A percentile compares a stretch with the other conserved stretches of the same genome.
phyloP scores from a whole-genome alignment of 169 alveolate species.

The Plasmodium inui region DNA sequence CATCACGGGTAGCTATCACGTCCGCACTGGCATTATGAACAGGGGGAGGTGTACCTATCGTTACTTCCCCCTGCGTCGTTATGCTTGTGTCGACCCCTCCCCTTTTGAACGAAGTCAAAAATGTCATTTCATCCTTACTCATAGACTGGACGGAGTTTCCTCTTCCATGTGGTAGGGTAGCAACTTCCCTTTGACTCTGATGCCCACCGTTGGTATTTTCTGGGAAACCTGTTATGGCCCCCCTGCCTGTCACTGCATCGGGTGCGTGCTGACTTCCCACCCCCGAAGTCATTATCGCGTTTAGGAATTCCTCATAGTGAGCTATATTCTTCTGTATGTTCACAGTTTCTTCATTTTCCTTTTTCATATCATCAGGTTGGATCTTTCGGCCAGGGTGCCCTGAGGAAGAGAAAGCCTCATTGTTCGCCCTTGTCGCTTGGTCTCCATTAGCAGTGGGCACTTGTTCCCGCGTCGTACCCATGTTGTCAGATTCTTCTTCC shows the following conservation, averaged over 20 bases:
- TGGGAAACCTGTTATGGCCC: background rate
- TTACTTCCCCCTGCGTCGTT: background rate
- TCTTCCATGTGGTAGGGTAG: background rate
- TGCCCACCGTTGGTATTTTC: background rate
- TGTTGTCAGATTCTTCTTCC: background rate
- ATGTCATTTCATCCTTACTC: background rate
- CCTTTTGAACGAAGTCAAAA: background rate
- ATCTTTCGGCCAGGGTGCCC: background rate
- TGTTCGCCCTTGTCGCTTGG: background rate
- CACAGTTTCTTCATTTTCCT: background rate
- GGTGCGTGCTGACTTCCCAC: background rate
- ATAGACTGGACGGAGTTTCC: background rate
- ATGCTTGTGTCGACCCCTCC: background rate
- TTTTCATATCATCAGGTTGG: background rate
- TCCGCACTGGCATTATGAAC: background rate
- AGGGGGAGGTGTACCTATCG: background rate
- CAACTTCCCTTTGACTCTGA: background rate
- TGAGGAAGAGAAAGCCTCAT: background rate
- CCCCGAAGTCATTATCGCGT: background rate
- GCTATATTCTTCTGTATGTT: background rate
- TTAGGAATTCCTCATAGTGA: constrained; percentile 1
- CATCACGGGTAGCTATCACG: background rate
- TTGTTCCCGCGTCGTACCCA: background rate
- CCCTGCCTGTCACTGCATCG: background rate
- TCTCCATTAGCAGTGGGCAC: background rate